Percentiles rank a stretch among this genome's conserved stretches.
phyloP scores from a whole-genome alignment of 768 basidiomycete genomes.

The Lentinus brumalis region DNA sequence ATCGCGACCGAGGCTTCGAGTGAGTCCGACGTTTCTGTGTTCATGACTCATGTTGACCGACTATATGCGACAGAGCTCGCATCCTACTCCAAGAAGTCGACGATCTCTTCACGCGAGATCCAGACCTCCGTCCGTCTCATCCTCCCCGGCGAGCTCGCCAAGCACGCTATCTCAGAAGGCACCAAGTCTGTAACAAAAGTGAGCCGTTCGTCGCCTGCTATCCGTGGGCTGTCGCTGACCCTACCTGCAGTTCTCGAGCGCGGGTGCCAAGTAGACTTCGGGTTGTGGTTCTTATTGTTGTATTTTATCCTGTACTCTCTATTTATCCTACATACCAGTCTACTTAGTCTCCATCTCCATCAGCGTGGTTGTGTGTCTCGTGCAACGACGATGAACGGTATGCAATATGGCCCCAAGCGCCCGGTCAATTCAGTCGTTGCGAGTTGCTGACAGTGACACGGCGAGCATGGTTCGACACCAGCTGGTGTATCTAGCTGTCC shows the following conservation, averaged over 20 bases:
- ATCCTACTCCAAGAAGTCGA: conserved; percentile 97
- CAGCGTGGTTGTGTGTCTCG: neutral
- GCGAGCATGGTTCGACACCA: too few relatives aligned
- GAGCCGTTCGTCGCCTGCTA: conserved; percentile 21
- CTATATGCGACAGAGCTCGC: conserved; percentile 74
- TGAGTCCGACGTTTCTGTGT: conserved; percentile 39
- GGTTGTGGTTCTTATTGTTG: conserved; percentile 27
- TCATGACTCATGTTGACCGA: neutral
- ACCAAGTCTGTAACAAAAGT: conserved; percentile 91
- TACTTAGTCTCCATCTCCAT: neutral
- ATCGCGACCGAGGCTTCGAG: conserved; percentile 90
- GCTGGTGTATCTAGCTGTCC: too few relatives aligned
- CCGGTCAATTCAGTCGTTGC: too few relatives aligned
- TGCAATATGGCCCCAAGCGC: too few relatives aligned
- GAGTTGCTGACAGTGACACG: too few relatives aligned
- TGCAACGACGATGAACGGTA: too few relatives aligned
- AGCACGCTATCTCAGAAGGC: conserved; percentile 93
- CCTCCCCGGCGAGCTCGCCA: conserved; percentile 93
- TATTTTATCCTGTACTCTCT: conserved; percentile 27
- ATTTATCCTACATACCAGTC: conserved; percentile 20
- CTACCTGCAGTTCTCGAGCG: conserved; percentile 62
- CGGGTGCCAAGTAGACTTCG: conserved; percentile 59
- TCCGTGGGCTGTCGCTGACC: neutral
- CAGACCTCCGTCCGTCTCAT: conserved; percentile 97
- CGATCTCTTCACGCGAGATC: conserved; percentile 97